Percentiles rank a stretch among this genome's conserved stretches.
Conservation (phyloP, 352 stramenopile genomes). For the Peronospora tabacina region DNA sequence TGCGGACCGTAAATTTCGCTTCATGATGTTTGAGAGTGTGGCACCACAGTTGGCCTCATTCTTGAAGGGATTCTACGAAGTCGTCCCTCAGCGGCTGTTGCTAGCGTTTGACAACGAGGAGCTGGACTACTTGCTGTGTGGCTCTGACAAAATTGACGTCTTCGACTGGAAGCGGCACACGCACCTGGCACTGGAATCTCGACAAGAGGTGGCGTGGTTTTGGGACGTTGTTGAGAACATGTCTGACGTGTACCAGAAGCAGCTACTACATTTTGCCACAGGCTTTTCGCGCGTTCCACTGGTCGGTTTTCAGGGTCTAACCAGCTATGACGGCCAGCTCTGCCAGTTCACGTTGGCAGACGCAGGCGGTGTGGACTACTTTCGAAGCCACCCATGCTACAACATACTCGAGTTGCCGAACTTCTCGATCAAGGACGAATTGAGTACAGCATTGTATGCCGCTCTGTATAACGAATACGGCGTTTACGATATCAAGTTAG, state of each 20-base stretch:
- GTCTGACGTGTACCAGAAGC: slow-evolving; percentile 46
- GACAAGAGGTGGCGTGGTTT: slow-evolving; percentile 31
- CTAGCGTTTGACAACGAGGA: slow-evolving; percentile 95
- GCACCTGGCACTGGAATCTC: slow-evolving; percentile 6
- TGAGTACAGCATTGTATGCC: slow-evolving; percentile 41
- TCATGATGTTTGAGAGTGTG: slow-evolving; percentile 91
- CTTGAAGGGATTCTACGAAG: slow-evolving; percentile 93
- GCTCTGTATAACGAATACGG: slow-evolving; percentile 35
- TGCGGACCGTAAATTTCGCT: slow-evolving; percentile 89
- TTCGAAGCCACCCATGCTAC: slow-evolving; percentile 50
- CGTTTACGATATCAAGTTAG: slow-evolving; percentile 3
- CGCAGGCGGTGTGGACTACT: slow-evolving; percentile 14
- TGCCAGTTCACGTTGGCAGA: slow-evolving; percentile 53
- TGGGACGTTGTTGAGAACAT: slow-evolving; percentile 84
- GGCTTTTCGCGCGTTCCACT: slow-evolving; percentile 62
- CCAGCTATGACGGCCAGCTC: slow-evolving; percentile 60
- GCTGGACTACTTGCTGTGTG: slow-evolving; percentile 92
- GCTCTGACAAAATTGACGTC: slow-evolving; percentile 89
- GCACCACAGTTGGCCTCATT: slow-evolving; percentile 81
- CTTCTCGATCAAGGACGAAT: slow-evolving; percentile 79
- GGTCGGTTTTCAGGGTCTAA: slow-evolving; percentile 53
- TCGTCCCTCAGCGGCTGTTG: slow-evolving; percentile 88
- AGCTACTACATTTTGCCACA: slow-evolving; percentile 75
- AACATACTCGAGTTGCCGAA: slow-evolving; percentile 90
- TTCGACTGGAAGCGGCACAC: slow-evolving; percentile 90